A percentile compares a stretch with the other conserved stretches of the same genome.
These are phyloP conservation scores for Dactylellina parvicollis DNA, from an alignment of 2,329 filamentous ascomycete genomes.

Conservation along the genomic window DNA sequence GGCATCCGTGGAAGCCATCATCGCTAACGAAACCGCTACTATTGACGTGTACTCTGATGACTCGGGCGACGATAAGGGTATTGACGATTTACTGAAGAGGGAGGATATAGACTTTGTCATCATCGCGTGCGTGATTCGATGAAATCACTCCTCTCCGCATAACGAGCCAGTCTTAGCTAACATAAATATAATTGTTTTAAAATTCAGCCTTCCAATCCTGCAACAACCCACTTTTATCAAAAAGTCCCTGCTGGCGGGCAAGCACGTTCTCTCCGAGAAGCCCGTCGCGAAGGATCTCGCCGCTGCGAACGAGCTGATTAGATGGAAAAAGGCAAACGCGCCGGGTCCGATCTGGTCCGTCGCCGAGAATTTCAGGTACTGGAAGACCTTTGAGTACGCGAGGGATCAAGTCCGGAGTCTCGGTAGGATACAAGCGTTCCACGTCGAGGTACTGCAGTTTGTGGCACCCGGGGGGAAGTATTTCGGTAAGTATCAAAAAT, in stretches of 20 bases:
- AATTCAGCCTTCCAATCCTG: constrained; percentile 69
- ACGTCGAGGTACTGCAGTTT: constrained; percentile 63
- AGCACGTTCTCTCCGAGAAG: constrained; percentile 77
- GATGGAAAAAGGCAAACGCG: constrained; percentile 62
- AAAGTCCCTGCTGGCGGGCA: constrained; percentile 71
- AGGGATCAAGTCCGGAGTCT: constrained; percentile 65
- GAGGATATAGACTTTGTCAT: constrained; percentile 69
- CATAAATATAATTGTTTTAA: constrained; percentile 60
- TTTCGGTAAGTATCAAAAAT: constrained; percentile 58
- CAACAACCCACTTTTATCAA: constrained; percentile 70
- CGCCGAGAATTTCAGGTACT: constrained; percentile 78
- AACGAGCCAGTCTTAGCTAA: not conserved
- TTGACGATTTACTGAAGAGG: constrained; percentile 67
- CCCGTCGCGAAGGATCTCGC: constrained; percentile 72
- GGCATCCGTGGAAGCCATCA: constrained; percentile 66
- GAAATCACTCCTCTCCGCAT: not conserved
- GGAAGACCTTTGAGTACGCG: constrained; percentile 68
- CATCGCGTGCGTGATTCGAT: constrained; percentile 62
- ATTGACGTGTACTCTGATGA: constrained; percentile 71
- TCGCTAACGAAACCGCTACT: constrained; percentile 56
- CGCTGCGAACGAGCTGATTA: constrained; percentile 65
- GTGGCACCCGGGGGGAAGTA: constrained; percentile 66
- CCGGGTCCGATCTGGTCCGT: constrained; percentile 66
- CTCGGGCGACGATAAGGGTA: constrained; percentile 63
- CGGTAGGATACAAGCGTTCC: constrained; percentile 69